These are phyloP conservation scores for Ramichloridium luteum DNA, from an alignment of 2,329 filamentous ascomycete genomes.

Conservation along the genomic window DNA sequence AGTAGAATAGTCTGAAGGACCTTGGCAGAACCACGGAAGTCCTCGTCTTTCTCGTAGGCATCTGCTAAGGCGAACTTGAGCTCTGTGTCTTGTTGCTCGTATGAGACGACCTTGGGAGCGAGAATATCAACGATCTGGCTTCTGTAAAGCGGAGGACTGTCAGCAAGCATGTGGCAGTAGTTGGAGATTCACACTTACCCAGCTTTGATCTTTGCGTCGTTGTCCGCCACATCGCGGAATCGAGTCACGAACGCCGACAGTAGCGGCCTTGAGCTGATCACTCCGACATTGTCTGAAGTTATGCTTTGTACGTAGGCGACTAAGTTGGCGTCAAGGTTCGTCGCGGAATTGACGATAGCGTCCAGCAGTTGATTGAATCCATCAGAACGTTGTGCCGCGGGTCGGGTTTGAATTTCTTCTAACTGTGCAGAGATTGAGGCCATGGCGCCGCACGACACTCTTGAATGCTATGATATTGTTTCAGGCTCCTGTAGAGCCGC, in stretches of 20 bases:
- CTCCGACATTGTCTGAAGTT: slow-evolving; percentile 56
- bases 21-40: slow-evolving; percentile 67
- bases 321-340: slow-evolving; percentile 47
- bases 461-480: too few species aligned
- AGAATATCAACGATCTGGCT: slow-evolving; percentile 58
- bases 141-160: too few species aligned
- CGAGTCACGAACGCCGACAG: slow-evolving; percentile 53
- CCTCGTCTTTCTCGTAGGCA: slow-evolving; percentile 70
- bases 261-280: slow-evolving; percentile 62
- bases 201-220: slow-evolving; percentile 60
- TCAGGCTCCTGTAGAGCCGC: too few species aligned
- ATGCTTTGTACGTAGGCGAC: slow-evolving; percentile 52
- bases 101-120: slow-evolving; percentile 54
- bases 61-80: slow-evolving; percentile 72
- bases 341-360: slow-evolving; percentile 38
- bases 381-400: slow-evolving; percentile 26
- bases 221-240: slow-evolving; percentile 48
- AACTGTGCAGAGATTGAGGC: background rate
- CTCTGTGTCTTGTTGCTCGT: slow-evolving; percentile 71
- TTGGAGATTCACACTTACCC: slow-evolving; percentile 32
- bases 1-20: slow-evolving; percentile 73
- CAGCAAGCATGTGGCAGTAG: too few species aligned
- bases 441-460: too few species aligned
- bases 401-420: background rate
- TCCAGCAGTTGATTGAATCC: slow-evolving; percentile 47